These are phyloP conservation scores for Xylaria sp. DNA, from an alignment of 2,329 filamentous ascomycete genomes.

Conservation along the genomic window DNA sequence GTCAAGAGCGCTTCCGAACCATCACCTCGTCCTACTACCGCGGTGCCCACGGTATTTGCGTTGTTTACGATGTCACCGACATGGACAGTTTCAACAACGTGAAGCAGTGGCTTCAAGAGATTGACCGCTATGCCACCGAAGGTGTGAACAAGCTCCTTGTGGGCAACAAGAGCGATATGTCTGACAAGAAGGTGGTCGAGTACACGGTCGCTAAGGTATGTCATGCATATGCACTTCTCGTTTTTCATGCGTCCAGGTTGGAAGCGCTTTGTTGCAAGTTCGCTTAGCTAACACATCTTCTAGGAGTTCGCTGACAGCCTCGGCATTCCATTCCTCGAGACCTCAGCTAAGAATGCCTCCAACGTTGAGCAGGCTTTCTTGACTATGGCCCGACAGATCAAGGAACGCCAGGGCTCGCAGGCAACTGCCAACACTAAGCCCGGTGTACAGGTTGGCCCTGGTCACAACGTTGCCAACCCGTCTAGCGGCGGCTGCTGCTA, in stretches of 20 bases:
- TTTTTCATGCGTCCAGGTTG: not conserved
- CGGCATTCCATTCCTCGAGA: conserved; percentile 99
- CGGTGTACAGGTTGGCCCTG: conserved; percentile 93
- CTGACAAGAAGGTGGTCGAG: conserved; percentile 99
- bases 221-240: conserved; percentile 14
- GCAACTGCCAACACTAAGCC: conserved; percentile 98
- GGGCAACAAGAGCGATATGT: conserved; percentile 99
- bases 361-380: conserved; percentile 99
- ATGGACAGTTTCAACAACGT: conserved; percentile 99
- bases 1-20: conserved; percentile 99
- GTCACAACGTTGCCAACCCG: conserved; percentile 90
- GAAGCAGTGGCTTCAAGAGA: conserved; percentile 99
- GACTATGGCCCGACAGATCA: conserved; percentile 99
- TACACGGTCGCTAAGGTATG: conserved; percentile 98
- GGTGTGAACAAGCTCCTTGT: conserved; percentile 99
- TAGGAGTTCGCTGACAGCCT: conserved; percentile 99
- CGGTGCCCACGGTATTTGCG: conserved; percentile 98
- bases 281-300: conserved; percentile 35
- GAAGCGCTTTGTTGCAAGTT: not conserved
- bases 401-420: conserved; percentile 98
- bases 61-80: conserved; percentile 99
- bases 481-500: conserved; percentile 93
- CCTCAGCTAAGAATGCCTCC: conserved; percentile 98
- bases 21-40: conserved; percentile 99
- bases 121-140: conserved; percentile 98